Conservation (phyloP, 2,329 filamentous ascomycete species). For the Colletotrichum gloeosporioides region DNA sequence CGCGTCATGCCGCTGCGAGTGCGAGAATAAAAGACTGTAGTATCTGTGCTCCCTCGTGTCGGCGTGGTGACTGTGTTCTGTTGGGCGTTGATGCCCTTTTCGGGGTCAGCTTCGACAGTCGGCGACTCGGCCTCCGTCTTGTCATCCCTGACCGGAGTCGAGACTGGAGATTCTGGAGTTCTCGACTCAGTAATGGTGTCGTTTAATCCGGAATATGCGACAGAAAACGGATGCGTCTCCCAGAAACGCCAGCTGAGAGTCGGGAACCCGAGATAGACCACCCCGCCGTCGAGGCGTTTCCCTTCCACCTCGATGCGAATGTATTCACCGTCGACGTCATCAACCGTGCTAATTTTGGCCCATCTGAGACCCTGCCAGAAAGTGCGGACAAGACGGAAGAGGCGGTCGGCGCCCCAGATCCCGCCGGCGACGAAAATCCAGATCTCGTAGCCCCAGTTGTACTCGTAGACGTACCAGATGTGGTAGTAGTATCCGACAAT, state of each 20-base stretch:
- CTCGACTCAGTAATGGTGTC: neutral
- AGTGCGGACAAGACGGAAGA: constrained; percentile 8
- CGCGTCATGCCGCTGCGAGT: neutral
- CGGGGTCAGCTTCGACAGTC: neutral
- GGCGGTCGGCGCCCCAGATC: constrained; percentile 22
- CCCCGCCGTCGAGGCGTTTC: constrained; percentile 5
- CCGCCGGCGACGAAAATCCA: constrained; percentile 24
- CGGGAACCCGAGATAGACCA: constrained; percentile 20
- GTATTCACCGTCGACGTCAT: constrained; percentile 1
- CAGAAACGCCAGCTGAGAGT: constrained; percentile 16
- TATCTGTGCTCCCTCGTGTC: neutral
- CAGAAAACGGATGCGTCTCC: constrained; percentile 19
- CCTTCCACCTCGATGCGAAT: constrained; percentile 5
- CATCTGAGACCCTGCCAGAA: constrained; percentile 12
- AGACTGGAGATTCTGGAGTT: neutral
- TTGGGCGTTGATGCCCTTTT: neutral
- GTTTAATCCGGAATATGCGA: neutral
- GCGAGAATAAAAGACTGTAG: neutral
- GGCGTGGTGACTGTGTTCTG: neutral
- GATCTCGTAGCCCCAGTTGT: constrained; percentile 26
- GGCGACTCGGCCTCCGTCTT: neutral
- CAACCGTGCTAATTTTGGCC: constrained; percentile 13
- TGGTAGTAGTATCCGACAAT: constrained; percentile 26
- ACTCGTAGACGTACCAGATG: constrained; percentile 26
- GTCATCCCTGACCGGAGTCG: neutral